Percentiles rank a stretch among this genome's conserved stretches.
Conservation (phyloP, 257 asterid genomes). For the Haberlea rhodopensis region DNA sequence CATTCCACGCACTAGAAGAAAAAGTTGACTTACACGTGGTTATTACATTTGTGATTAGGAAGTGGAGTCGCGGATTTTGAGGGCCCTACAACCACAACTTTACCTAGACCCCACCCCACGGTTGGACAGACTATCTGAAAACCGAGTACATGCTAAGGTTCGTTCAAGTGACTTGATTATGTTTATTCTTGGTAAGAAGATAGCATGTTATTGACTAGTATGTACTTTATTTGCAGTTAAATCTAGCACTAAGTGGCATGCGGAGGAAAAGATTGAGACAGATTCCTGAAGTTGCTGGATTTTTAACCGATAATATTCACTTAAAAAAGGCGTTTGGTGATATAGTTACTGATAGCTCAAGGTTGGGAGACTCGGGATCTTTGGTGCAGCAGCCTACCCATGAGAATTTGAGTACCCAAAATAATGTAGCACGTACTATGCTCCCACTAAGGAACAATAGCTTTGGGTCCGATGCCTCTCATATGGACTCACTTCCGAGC, state of each 20-base stretch:
- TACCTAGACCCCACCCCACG: constrained; percentile 74
- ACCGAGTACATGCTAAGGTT: constrained; percentile 60
- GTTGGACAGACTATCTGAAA: constrained; percentile 57
- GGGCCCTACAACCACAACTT: constrained; percentile 89
- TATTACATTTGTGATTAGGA: constrained; percentile 57
- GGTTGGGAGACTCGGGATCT: constrained; percentile 56
- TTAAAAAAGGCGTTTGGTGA: constrained; percentile 67
- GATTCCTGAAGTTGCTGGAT: constrained; percentile 55
- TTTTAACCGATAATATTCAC: constrained; percentile 45
- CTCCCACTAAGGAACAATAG: constrained; percentile 58
- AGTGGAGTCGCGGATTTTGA: constrained; percentile 91
- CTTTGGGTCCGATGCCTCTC: constrained; percentile 68
- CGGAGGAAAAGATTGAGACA: constrained; percentile 71
- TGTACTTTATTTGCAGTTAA: constrained; percentile 53
- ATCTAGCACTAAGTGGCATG: constrained; percentile 59
- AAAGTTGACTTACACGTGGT: constrained; percentile 26
- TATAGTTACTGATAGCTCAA: constrained; percentile 64
- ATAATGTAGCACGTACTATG: constrained; percentile 50
- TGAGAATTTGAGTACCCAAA: constrained; percentile 56
- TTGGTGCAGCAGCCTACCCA: constrained; percentile 51
- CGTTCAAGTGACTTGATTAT: constrained; percentile 22
- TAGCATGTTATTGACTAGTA: constrained; percentile 23
- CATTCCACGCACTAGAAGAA: constrained; percentile 17
- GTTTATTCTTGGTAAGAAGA: neutral
- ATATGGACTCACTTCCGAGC: constrained; percentile 55